Conservation (phyloP, 2,329 filamentous ascomycete species). For the Colletotrichum chlorophyti region DNA sequence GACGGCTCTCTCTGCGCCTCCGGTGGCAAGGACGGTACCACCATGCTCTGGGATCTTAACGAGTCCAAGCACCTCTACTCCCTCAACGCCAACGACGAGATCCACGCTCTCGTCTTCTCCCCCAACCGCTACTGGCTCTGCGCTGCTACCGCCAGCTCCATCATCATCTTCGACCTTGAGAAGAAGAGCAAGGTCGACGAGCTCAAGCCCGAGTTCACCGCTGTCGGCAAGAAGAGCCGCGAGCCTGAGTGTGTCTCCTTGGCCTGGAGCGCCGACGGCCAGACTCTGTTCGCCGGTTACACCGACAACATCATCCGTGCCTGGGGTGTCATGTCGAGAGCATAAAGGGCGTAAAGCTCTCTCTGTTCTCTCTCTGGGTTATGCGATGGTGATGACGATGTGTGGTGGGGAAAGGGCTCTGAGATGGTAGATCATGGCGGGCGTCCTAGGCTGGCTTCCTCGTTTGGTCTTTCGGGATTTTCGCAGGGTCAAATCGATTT, state of each 20-base stretch:
- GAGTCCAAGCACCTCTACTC: slow-evolving; percentile 99
- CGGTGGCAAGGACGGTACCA: slow-evolving; percentile 99
- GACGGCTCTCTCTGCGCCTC: slow-evolving; percentile 99
- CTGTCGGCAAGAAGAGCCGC: slow-evolving; percentile 97
- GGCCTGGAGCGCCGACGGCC: slow-evolving; percentile 97
- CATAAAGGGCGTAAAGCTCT: slow-evolving; percentile 57
- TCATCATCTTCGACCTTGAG: slow-evolving; percentile 99
- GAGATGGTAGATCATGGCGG: slow-evolving; percentile 51
- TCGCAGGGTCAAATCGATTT: slow-evolving; percentile 39
- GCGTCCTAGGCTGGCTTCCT: slow-evolving; percentile 55
- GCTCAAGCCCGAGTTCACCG: slow-evolving; percentile 97
- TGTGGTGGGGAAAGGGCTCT: slow-evolving; percentile 27
- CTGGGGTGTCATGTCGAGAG: slow-evolving; percentile 97
- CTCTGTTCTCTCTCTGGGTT: slow-evolving; percentile 28
- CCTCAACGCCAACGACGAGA: slow-evolving; percentile 98
- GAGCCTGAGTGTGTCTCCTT: slow-evolving; percentile 98
- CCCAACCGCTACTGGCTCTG: slow-evolving; percentile 99
- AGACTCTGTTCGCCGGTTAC: slow-evolving; percentile 99
- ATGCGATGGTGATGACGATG: slow-evolving; percentile 26
- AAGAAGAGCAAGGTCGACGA: slow-evolving; percentile 99
- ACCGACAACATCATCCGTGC: slow-evolving; percentile 99
- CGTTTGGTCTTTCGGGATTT: slow-evolving; percentile 53
- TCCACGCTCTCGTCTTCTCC: slow-evolving; percentile 99
- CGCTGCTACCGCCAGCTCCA: slow-evolving; percentile 94
- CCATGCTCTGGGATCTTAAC: slow-evolving; percentile 99